Percentiles rank a stretch among this genome's conserved stretches.
phyloP scores from a whole-genome alignment of 2,329 filamentous ascomycete species.

The Aspergillus fijiensis region DNA sequence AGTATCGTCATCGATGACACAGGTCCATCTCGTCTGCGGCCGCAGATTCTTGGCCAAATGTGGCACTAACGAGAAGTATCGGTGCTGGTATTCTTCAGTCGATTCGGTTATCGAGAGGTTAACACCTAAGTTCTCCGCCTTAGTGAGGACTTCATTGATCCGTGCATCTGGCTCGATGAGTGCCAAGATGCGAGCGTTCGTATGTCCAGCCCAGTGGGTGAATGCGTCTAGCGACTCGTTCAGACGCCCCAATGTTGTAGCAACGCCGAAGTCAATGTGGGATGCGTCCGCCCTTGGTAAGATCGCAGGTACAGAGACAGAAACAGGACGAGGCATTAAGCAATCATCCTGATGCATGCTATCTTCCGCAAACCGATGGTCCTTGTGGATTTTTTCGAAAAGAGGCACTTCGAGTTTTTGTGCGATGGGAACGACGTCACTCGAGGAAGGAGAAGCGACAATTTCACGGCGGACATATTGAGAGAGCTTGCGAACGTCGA shows the following conservation, averaged over 20 bases:
- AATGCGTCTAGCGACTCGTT: conserved; percentile 53
- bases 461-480: conserved; percentile 34
- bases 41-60: conserved; percentile 49
- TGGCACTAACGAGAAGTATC: conserved; percentile 58
- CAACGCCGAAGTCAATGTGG: conserved; percentile 59
- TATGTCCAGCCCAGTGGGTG: conserved; percentile 56
- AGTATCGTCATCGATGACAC: conserved; percentile 63
- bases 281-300: conserved; percentile 46
- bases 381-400: conserved; percentile 17
- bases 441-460: conserved; percentile 24
- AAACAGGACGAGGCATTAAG: conserved; percentile 47
- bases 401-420: conserved; percentile 30
- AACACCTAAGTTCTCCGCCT: conserved; percentile 40
- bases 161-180: conserved; percentile 48
- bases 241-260: conserved; percentile 54
- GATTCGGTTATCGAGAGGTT: conserved; percentile 43
- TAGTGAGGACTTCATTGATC: conserved; percentile 30
- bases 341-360: conserved; percentile 31
- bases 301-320: conserved; percentile 49
- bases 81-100: conserved; percentile 44
- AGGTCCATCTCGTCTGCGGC: conserved; percentile 54
- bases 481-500: conserved; percentile 29
- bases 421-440: conserved; percentile 25
- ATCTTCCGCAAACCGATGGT: conserved; percentile 4
- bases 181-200: conserved; percentile 54